Percentiles rank a stretch among this genome's conserved stretches.
phyloP scores from a whole-genome alignment of 345 rosid genomes.

The Lepidium africanum region DNA sequence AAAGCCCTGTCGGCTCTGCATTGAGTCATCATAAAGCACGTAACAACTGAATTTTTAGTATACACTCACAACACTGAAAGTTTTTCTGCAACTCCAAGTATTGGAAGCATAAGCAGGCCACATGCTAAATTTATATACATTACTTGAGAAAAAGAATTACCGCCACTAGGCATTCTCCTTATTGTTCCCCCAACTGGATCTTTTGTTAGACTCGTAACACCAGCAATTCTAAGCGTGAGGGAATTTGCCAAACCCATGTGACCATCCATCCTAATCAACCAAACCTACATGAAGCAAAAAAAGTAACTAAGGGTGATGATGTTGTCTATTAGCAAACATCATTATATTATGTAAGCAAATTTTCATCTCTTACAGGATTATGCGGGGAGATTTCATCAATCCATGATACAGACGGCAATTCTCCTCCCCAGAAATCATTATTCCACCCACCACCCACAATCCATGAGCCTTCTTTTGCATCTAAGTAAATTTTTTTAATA shows the following conservation, averaged over 20 bases:
- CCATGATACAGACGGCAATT: constrained; percentile 73
- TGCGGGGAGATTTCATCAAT: constrained; percentile 62
- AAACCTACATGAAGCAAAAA: constrained; percentile 42
- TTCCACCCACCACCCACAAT: constrained; percentile 95
- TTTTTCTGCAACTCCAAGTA: not conserved
- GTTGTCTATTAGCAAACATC: not conserved
- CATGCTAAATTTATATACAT: not conserved
- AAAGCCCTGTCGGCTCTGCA: constrained; percentile 78
- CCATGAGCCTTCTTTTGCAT: constrained; percentile 61
- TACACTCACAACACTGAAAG: not conserved
- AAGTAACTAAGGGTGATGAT: not conserved
- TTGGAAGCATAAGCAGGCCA: not conserved
- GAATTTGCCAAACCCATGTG: constrained; percentile 93
- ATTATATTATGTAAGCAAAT: not conserved
- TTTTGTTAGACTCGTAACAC: constrained; percentile 43
- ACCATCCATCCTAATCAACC: constrained; percentile 85
- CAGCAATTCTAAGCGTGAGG: constrained; percentile 58
- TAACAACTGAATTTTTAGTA: not conserved
- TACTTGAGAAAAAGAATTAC: constrained; percentile 25
- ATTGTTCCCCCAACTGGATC: constrained; percentile 78
- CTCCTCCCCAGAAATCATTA: constrained; percentile 96
- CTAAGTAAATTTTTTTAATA: constrained; percentile 27
- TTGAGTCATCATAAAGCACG: constrained; percentile 2
- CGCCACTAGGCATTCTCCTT: constrained; percentile 48
- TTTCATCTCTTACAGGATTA: constrained; percentile 54